phyloP scores from a whole-genome alignment of 805 yeast species.

The Starmerella sp. region DNA sequence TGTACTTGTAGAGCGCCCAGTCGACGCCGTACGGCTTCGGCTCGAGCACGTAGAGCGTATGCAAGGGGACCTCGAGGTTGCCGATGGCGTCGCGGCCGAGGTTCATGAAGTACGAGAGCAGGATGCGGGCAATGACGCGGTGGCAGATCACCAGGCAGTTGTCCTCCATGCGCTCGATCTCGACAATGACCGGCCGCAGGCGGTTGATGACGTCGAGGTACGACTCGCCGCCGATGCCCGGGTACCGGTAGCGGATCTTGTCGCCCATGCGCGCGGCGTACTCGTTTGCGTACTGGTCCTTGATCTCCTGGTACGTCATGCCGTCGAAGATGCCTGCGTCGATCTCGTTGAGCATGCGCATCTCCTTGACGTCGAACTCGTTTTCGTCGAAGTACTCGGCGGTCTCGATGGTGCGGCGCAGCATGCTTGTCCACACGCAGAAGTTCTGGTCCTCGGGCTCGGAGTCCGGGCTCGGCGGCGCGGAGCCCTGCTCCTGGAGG shows the following conservation, averaged over 20 bases:
- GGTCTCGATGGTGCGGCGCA: slow-evolving; percentile 66
- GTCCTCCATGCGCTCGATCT: slow-evolving; percentile 82
- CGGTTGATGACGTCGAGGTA: slow-evolving; percentile 88
- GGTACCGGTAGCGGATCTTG: slow-evolving; percentile 79
- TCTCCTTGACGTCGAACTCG: slow-evolving; percentile 65
- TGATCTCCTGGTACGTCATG: slow-evolving; percentile 81
- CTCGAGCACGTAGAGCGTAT: slow-evolving; percentile 79
- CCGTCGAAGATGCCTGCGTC: slow-evolving; percentile 93
- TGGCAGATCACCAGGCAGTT: slow-evolving; percentile 77
- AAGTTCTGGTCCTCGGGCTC: slow-evolving; percentile 57
- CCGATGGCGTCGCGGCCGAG: slow-evolving; percentile 66
- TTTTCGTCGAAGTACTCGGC: slow-evolving; percentile 66
- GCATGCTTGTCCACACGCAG: slow-evolving; percentile 89
- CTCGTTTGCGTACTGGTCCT: slow-evolving; percentile 59
- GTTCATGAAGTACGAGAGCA: slow-evolving; percentile 81
- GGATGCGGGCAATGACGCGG: slow-evolving; percentile 78
- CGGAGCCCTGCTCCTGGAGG: slow-evolving; percentile 28
- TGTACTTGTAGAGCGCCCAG: slow-evolving; percentile 80
- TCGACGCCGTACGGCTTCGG: slow-evolving; percentile 94
- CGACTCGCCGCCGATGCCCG: slow-evolving; percentile 96
- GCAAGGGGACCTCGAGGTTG: slow-evolving; percentile 85
- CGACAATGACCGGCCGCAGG: slow-evolving; percentile 79
- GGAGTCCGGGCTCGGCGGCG: slow-evolving; percentile 27
- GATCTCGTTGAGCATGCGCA: slow-evolving; percentile 86
- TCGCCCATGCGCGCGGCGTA: slow-evolving; percentile 63